Conservation (phyloP, 2,329 filamentous ascomycete species). For the Aspergillus pseudonomiae region DNA sequence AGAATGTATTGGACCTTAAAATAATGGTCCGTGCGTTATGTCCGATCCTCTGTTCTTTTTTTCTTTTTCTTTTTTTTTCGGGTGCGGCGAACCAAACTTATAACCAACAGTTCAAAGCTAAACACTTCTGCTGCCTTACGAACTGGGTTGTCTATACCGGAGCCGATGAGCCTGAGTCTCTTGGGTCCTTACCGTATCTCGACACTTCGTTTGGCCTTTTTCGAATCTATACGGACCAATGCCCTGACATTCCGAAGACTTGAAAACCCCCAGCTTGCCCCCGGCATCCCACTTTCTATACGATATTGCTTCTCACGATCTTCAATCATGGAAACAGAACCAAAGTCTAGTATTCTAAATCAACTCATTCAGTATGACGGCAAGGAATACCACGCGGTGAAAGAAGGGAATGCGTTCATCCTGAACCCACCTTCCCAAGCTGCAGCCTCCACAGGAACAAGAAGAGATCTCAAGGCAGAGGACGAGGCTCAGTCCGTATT, state of each 20-base stretch:
- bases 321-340: slow-evolving; percentile 25
- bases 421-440: slow-evolving; percentile 60
- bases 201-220: slow-evolving; percentile 5
- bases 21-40: slow-evolving; percentile 1
- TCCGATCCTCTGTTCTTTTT: not conserved
- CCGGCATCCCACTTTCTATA: not conserved
- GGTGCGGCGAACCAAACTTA: not conserved
- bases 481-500: slow-evolving; percentile 78
- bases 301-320: slow-evolving; percentile 8
- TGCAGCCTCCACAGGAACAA: slow-evolving; percentile 45
- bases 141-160: not conserved
- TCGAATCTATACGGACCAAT: not conserved
- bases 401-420: slow-evolving; percentile 70
- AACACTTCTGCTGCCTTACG: not conserved
- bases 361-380: slow-evolving; percentile 49
- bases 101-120: not conserved
- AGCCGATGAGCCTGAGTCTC: slow-evolving; percentile 8
- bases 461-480: slow-evolving; percentile 52
- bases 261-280: not conserved
- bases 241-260: not conserved
- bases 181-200: not conserved
- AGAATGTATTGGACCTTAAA: too few relatives aligned
- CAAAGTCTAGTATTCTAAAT: slow-evolving; percentile 15
- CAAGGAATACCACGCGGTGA: slow-evolving; percentile 62
- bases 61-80: not conserved